Percentiles rank a stretch among this genome's conserved stretches.
phyloP scores from a whole-genome alignment of 352 stramenopile genomes.

The Pythium vanterpoolii region DNA sequence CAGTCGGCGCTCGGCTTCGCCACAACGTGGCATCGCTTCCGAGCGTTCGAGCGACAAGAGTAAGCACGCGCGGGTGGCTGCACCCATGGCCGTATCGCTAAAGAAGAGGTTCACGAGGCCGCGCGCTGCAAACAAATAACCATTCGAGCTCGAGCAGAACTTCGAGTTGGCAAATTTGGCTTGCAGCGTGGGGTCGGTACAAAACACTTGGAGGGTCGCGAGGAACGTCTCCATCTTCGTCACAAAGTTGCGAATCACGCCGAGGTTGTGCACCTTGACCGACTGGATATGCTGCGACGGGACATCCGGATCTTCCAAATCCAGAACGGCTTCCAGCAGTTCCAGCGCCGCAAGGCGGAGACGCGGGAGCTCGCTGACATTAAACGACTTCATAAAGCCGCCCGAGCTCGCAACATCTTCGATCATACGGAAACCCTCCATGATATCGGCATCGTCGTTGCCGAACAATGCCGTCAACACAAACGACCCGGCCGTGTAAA shows the following conservation, averaged over 20 bases:
- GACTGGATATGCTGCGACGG: slow-evolving; percentile 67
- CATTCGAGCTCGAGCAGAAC: slow-evolving; percentile 74
- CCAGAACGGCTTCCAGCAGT: slow-evolving; percentile 75
- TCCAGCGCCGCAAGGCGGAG: slow-evolving; percentile 65
- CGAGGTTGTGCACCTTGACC: slow-evolving; percentile 68
- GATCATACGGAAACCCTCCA: slow-evolving; percentile 77
- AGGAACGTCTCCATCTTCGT: slow-evolving; percentile 81
- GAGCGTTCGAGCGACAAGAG: slow-evolving; percentile 27
- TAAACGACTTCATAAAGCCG: slow-evolving; percentile 77
- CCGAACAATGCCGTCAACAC: slow-evolving; percentile 69
- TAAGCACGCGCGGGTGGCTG: slow-evolving; percentile 38
- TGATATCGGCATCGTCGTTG: slow-evolving; percentile 74
- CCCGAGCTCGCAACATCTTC: slow-evolving; percentile 63
- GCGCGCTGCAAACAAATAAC: slow-evolving; percentile 72
- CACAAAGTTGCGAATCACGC: slow-evolving; percentile 88
- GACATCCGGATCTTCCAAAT: slow-evolving; percentile 74
- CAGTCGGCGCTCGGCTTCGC: slow-evolving; percentile 83
- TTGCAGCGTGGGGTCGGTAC: slow-evolving; percentile 51
- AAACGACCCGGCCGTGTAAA: slow-evolving; percentile 80
- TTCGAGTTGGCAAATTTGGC: slow-evolving; percentile 78
- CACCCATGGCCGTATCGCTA: slow-evolving; percentile 75
- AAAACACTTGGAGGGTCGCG: slow-evolving; percentile 64
- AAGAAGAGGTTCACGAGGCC: slow-evolving; percentile 75
- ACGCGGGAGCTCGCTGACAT: slow-evolving; percentile 59
- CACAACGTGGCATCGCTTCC: slow-evolving; percentile 62